phyloP scores from a whole-genome alignment of 805 yeast genomes.

The Ogataea glucozyma region DNA sequence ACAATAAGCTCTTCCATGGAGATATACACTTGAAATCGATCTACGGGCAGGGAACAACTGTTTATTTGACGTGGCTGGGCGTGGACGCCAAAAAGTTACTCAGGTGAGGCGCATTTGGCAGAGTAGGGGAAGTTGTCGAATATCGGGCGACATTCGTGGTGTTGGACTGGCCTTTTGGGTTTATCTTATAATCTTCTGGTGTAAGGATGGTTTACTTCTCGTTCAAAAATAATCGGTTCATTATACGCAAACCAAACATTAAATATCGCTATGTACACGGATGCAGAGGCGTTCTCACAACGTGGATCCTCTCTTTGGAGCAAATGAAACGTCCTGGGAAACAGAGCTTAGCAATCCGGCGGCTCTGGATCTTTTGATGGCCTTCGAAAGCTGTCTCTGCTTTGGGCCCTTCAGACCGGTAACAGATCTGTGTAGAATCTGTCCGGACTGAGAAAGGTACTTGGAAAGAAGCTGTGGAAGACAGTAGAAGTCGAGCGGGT shows the following conservation, averaged over 20 bases:
- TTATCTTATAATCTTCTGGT: no score
- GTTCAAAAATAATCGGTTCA: no score
- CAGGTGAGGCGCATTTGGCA: no score
- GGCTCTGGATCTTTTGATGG: conserved; percentile 77
- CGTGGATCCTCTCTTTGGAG: conserved; percentile 34
- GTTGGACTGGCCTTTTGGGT: no score
- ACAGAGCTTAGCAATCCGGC: conserved; percentile 77
- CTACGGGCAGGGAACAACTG: conserved; percentile 80
- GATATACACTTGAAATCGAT: conserved; percentile 66
- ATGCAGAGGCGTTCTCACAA: conserved; percentile 14
- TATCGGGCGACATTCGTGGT: no score
- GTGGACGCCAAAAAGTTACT: conserved; percentile 29
- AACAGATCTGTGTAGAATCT: conserved; percentile 68
- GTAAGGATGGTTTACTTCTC: no score
- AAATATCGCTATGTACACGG: conserved; percentile 1
- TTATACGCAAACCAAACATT: neutral
- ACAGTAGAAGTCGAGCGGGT: conserved; percentile 71
- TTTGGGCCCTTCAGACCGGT: conserved; percentile 67
- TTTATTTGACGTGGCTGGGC: conserved; percentile 53
- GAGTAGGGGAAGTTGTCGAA: no score
- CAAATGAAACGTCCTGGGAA: conserved; percentile 57
- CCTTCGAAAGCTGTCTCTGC: conserved; percentile 71
- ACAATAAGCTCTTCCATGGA: conserved; percentile 74
- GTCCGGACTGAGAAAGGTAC: conserved; percentile 71
- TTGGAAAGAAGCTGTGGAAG: conserved; percentile 69